Conservation (phyloP, 1,284 basidiomycete genomes). For the Cryptococcus sp. region DNA sequence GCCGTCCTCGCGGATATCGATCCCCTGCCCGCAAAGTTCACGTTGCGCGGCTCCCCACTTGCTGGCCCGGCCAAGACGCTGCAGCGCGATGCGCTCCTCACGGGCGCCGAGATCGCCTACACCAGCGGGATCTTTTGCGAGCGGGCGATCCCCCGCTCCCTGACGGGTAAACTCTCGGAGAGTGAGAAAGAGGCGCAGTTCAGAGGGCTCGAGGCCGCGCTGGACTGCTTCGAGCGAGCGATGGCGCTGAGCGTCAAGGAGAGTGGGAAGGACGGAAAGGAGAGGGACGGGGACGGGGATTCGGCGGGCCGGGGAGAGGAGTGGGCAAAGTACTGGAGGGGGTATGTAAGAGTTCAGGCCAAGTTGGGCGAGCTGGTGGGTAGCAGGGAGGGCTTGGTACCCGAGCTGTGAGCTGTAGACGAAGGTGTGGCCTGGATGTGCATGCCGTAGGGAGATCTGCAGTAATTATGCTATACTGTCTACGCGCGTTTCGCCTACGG, state of each 20-base stretch:
- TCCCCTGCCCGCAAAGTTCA: conserved; percentile 41
- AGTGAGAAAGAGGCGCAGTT: conserved; percentile 17
- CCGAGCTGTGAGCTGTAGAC: no score
- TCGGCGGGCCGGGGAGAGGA: conserved; percentile 37
- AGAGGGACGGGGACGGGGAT: conserved; percentile 24
- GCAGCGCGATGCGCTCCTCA: conserved; percentile 49
- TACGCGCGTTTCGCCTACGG: no score
- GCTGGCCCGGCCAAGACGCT: conserved; percentile 27
- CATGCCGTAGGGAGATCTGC: no score
- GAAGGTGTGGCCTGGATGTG: no score
- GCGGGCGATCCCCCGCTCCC: conserved; percentile 47
- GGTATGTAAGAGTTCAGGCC: conserved; percentile 38
- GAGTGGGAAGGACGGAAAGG: conserved; percentile 47
- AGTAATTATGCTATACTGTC: no score
- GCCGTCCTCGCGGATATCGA: conserved; percentile 60
- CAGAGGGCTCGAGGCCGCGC: conserved; percentile 47
- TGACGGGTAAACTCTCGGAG: conserved; percentile 57
- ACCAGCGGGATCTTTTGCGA: conserved; percentile 48
- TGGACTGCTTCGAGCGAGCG: conserved; percentile 61
- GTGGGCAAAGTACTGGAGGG: conserved; percentile 43
- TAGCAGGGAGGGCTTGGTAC: neutral
- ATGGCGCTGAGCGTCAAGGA: conserved; percentile 43
- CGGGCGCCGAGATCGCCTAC: conserved; percentile 53
- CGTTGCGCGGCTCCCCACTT: conserved; percentile 29
- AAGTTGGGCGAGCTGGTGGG: conserved; percentile 27